Evolutionary conservation across 106 monocot species (phyloP).

Genomic region (Posidonia australis): DNA sequence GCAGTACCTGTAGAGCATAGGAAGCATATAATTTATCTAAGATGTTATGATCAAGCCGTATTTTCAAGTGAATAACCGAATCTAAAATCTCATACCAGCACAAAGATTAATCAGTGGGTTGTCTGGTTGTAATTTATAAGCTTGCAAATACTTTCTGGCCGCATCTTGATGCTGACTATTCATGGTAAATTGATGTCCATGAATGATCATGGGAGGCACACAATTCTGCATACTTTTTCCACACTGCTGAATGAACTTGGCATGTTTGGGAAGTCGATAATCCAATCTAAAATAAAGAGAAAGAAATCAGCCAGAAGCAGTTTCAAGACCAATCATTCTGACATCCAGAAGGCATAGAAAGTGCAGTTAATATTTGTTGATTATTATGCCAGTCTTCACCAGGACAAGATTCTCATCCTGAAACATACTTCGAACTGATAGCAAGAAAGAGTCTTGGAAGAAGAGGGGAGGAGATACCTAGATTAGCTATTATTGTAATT

Average conservation of each 20-base stretch:
- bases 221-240: constrained; percentile 22
- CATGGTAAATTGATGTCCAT: constrained; percentile 72
- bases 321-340: background rate
- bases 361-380: too few relatives aligned
- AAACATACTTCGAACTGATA: too few relatives aligned
- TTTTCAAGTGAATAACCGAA: background rate
- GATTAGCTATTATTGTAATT: too few relatives aligned
- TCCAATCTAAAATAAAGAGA: constrained; percentile 39
- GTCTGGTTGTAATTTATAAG: constrained; percentile 79
- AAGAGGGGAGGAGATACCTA: too few relatives aligned
- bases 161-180: constrained; percentile 83
- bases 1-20: constrained; percentile 48
- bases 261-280: constrained; percentile 41
- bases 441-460: too few relatives aligned
- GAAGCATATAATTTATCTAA: background rate
- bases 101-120: constrained; percentile 83
- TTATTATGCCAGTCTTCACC: too few relatives aligned
- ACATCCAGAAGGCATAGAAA: too few relatives aligned
- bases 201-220: constrained; percentile 62
- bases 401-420: too few relatives aligned
- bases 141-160: constrained; percentile 71
- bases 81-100: constrained; percentile 38
- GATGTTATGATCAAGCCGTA: background rate
- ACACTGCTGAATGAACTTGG: constrained; percentile 42
- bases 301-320: background rate